Conservation (phyloP, 768 basidiomycete genomes). For the Collybia sp. region DNA sequence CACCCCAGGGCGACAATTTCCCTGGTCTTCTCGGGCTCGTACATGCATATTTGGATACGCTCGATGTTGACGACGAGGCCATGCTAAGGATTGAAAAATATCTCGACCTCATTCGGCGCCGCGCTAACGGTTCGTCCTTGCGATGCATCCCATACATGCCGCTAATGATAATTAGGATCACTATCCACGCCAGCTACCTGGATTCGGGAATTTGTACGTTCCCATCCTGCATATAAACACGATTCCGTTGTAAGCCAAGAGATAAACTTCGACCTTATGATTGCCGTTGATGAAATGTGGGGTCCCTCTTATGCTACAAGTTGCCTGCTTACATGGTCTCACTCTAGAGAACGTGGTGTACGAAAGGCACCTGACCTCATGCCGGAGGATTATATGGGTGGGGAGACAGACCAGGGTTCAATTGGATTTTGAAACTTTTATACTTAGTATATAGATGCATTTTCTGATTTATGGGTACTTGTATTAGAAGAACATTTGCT, state of each 20-base stretch:
- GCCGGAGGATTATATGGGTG: constrained; percentile 53
- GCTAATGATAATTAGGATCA: constrained; percentile 44
- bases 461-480: not conserved
- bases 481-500: constrained; percentile 1
- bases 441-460: not conserved
- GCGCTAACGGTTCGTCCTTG: constrained; percentile 68
- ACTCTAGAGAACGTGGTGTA: constrained; percentile 62
- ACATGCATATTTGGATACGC: constrained; percentile 77
- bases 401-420: constrained; percentile 38
- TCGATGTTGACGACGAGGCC: constrained; percentile 67
- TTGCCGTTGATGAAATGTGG: constrained; percentile 89
- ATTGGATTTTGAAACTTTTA: constrained; percentile 32
- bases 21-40: constrained; percentile 82
- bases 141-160: not conserved
- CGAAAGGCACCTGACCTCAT: constrained; percentile 57
- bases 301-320: constrained; percentile 23
- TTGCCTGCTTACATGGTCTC: not conserved
- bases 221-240: constrained; percentile 86
- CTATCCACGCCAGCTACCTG: constrained; percentile 86
- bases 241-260: constrained; percentile 91
- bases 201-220: constrained; percentile 88
- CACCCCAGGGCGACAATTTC: constrained; percentile 53
- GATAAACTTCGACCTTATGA: constrained; percentile 92
- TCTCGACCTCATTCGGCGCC: constrained; percentile 68
- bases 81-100: constrained; percentile 67